Conservation (phyloP, 495 filamentous ascomycete species). For the Pyronema omphalodes region DNA sequence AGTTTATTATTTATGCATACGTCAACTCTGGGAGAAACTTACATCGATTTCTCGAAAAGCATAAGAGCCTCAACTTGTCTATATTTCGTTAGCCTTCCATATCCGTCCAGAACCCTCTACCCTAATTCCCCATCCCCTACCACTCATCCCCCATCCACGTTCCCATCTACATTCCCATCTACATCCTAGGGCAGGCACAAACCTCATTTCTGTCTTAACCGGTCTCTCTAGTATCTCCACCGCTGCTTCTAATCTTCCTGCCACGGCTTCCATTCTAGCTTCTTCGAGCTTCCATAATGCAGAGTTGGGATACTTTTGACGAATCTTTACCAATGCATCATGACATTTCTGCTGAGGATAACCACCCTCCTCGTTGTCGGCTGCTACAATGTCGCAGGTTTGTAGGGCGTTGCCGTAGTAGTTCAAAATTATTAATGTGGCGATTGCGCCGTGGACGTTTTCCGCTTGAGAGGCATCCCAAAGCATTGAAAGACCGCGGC, state of each 20-base stretch:
- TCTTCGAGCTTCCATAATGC: conserved; percentile 82
- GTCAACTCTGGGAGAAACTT: conserved; percentile 1
- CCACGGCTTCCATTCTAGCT: conserved; percentile 55
- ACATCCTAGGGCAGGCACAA: conserved; percentile 31
- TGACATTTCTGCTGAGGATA: conserved; percentile 55
- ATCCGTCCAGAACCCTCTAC: too few relatives aligned
- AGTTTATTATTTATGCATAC: background rate
- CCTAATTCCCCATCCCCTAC: conserved; percentile 28
- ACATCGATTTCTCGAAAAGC: conserved; percentile 62
- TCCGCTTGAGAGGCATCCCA: conserved; percentile 80
- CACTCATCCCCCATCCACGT: conserved; percentile 6
- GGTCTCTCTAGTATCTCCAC: conserved; percentile 41
- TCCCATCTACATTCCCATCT: background rate
- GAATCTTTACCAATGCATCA: conserved; percentile 54
- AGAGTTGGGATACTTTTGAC: conserved; percentile 58
- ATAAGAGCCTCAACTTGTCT: conserved; percentile 29
- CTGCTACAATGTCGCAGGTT: conserved; percentile 71
- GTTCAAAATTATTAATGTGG: conserved; percentile 58
- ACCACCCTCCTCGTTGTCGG: conserved; percentile 36
- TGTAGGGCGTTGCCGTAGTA: conserved; percentile 78
- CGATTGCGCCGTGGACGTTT: conserved; percentile 82
- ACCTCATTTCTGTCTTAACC: conserved; percentile 57
- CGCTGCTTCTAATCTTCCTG: conserved; percentile 47
- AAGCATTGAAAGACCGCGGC: conserved; percentile 63
- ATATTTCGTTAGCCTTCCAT: conserved; percentile 23